These are phyloP conservation scores for Potentilla sterilis DNA, from an alignment of 306 rosid genomes.

Conservation along the genomic window DNA sequence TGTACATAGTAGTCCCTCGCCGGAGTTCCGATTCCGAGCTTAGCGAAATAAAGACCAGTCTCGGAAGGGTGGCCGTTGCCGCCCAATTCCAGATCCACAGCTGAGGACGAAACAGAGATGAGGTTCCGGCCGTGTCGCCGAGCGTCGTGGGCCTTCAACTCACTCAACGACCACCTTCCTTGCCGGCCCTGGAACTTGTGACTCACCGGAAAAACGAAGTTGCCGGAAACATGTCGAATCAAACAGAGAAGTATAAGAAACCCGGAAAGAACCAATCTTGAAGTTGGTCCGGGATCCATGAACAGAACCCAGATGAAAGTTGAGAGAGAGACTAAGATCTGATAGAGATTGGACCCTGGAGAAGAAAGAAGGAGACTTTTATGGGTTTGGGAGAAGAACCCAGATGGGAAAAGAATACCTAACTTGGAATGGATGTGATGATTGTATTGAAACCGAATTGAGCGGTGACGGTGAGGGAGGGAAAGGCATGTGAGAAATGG, in stretches of 20 bases:
- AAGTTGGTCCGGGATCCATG: slow-evolving; percentile 46
- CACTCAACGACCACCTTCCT: slow-evolving; percentile 26
- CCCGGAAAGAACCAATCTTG: slow-evolving; percentile 21
- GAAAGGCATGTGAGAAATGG: slow-evolving; percentile 11
- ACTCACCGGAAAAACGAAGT: slow-evolving; percentile 54
- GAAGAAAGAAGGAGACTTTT: background rate
- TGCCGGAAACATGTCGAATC: slow-evolving; percentile 31
- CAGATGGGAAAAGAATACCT: background rate
- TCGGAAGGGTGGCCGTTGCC: slow-evolving; percentile 72
- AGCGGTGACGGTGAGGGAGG: slow-evolving; percentile 25
- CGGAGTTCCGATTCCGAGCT: slow-evolving; percentile 78
- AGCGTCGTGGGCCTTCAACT: slow-evolving; percentile 61
- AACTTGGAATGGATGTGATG: background rate
- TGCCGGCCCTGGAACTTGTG: slow-evolving; percentile 68
- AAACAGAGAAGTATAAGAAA: slow-evolving; percentile 11
- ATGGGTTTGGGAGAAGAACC: background rate
- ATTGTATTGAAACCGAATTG: slow-evolving; percentile 27
- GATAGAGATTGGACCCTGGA: background rate
- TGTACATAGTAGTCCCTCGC: slow-evolving; percentile 71
- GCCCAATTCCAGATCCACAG: slow-evolving; percentile 68
- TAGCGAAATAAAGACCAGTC: slow-evolving; percentile 79
- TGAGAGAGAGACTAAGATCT: background rate
- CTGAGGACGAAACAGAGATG: slow-evolving; percentile 37
- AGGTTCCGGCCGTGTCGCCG: slow-evolving; percentile 60
- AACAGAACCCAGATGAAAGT: background rate